These are phyloP conservation scores for Trebouxia sp. DNA, from an alignment of 139 green algal species.

Conservation along the genomic window DNA sequence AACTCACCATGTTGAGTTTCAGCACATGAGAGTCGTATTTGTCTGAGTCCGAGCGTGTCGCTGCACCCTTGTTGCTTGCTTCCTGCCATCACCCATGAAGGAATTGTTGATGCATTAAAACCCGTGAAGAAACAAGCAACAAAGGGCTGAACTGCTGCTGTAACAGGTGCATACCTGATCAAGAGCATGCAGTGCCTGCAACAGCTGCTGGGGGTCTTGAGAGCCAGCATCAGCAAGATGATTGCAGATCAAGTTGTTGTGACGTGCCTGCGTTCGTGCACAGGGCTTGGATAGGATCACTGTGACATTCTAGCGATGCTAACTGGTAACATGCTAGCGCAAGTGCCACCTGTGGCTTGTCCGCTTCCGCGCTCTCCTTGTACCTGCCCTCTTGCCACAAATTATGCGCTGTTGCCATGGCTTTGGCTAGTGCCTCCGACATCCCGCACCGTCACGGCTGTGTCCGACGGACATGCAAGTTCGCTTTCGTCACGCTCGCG, in stretches of 20 bases:
- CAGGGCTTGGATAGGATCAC: neutral
- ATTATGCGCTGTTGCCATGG: neutral
- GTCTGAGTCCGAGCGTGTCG: neutral
- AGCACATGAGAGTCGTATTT: neutral
- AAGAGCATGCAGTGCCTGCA: neutral
- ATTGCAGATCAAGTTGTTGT: neutral
- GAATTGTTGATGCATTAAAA: too few relatives aligned
- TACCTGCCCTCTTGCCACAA: neutral
- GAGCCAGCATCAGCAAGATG: neutral
- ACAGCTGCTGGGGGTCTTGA: neutral
- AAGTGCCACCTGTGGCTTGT: too few relatives aligned
- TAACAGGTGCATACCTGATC: neutral
- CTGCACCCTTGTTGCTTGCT: neutral
- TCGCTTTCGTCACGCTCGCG: too few relatives aligned
- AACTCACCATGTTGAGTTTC: constrained; percentile 5
- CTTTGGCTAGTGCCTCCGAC: neutral
- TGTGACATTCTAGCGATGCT: too few relatives aligned
- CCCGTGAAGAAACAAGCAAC: too few relatives aligned
- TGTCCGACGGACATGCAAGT: too few relatives aligned
- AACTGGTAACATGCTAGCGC: too few relatives aligned
- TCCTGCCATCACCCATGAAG: neutral
- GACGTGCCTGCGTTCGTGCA: neutral
- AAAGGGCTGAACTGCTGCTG: too few relatives aligned
- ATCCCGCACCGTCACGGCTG: neutral
- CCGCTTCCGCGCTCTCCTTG: neutral